A percentile compares a stretch with the other conserved stretches of the same genome.
These are phyloP conservation scores for Trypanosoma cruzi DNA, from an alignment of 208 protist species.

Conservation along the genomic window DNA sequence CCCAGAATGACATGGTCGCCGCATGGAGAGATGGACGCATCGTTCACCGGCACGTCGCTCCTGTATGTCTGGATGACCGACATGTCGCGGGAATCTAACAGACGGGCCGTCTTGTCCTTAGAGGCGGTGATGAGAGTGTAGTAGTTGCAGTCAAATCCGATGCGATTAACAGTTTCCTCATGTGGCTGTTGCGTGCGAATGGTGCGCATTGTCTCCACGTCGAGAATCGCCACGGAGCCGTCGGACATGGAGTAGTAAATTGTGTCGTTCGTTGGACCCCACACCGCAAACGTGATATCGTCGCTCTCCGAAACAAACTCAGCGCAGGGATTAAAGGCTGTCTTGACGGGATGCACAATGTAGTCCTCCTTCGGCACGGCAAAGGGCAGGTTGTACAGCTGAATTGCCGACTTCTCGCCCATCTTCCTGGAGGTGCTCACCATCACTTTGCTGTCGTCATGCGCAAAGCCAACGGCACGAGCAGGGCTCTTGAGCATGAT, in stretches of 20 bases:
- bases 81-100: conserved; percentile 95
- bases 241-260: conserved; percentile 95
- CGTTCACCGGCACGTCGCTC: conserved; percentile 96
- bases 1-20: conserved; percentile 94
- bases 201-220: conserved; percentile 89
- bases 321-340: conserved; percentile 61
- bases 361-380: conserved; percentile 49
- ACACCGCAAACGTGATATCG: conserved; percentile 91
- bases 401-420: conserved; percentile 76
- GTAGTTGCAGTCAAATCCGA: conserved; percentile 92
- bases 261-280: conserved; percentile 96
- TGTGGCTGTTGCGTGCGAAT: conserved; percentile 73
- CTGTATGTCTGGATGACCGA: conserved; percentile 95
- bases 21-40: conserved; percentile 94
- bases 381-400: conserved; percentile 91
- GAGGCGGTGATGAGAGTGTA: conserved; percentile 94
- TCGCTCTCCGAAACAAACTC: conserved; percentile 48
- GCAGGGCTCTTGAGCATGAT: conserved; percentile 77
- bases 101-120: conserved; percentile 94
- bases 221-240: conserved; percentile 92
- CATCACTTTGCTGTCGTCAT: conserved; percentile 93
- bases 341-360: conserved; percentile 61
- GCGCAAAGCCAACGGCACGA: conserved; percentile 77
- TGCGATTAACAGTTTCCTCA: conserved; percentile 67
- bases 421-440: conserved; percentile 90